These are phyloP conservation scores for Erodium texanum DNA, from an alignment of 441 rosid genomes.

Conservation along the genomic window DNA sequence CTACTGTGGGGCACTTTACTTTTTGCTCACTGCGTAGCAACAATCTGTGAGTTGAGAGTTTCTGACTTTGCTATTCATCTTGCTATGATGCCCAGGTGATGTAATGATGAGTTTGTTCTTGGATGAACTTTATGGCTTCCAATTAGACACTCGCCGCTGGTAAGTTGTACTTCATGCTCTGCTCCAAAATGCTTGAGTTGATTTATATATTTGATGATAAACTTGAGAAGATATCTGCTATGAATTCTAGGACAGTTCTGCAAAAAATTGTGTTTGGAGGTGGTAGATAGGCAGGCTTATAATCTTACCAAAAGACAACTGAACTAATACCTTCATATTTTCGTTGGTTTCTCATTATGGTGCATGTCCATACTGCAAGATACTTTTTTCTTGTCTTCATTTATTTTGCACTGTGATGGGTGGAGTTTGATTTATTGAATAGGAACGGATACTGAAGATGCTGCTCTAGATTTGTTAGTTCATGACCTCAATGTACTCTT, in stretches of 20 bases:
- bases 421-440: not conserved
- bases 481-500: conserved; percentile 4
- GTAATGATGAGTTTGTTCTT: conserved; percentile 90
- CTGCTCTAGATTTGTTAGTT: not conserved
- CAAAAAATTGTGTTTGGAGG: not conserved
- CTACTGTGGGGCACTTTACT: not conserved
- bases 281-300: not conserved
- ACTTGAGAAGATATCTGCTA: conserved; percentile 10
- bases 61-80: not conserved
- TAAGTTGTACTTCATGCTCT: conserved; percentile 22
- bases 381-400: not conserved
- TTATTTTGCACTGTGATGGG: not conserved
- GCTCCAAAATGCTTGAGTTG: conserved; percentile 5
- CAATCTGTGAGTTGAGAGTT: not conserved
- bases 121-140: conserved; percentile 95
- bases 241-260: not conserved
- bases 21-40: not conserved
- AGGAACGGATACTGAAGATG: not conserved
- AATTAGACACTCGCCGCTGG: conserved; percentile 92
- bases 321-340: not conserved
- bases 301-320: not conserved
- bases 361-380: not conserved
- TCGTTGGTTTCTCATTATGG: not conserved
- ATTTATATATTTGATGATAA: not conserved
- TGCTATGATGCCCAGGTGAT: conserved; percentile 49